phyloP scores from a whole-genome alignment of 768 basidiomycete species.

The Trametes maxima region DNA sequence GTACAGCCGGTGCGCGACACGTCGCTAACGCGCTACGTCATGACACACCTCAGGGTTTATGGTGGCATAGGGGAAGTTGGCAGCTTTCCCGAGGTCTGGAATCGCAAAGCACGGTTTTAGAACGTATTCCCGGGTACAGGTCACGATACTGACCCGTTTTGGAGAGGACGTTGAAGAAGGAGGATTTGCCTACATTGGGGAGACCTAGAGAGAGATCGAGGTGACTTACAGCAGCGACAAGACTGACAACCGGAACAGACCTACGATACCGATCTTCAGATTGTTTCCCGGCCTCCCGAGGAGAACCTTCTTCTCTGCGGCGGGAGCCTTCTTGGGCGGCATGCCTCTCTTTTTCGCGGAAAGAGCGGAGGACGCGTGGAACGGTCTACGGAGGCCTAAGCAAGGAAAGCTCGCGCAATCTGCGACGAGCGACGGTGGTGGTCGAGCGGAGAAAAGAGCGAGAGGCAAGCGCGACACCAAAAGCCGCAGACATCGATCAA shows the following conservation, averaged over 20 bases:
- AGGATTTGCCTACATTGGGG: conserved; percentile 98
- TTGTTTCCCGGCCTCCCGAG: conserved; percentile 96
- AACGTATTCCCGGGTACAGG: conserved; percentile 2
- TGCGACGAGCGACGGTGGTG: conserved; percentile 5
- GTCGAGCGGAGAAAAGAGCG: conserved; percentile 7
- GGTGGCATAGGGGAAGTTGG: conserved; percentile 96
- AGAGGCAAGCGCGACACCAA: conserved; percentile 12
- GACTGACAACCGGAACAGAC: conserved; percentile 51
- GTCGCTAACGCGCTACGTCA: background rate
- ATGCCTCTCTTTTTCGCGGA: conserved; percentile 56
- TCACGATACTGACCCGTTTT: conserved; percentile 66
- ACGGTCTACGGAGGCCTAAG: conserved; percentile 13
- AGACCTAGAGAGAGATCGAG: conserved; percentile 53
- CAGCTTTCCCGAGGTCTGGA: conserved; percentile 86
- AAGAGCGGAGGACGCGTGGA: conserved; percentile 17
- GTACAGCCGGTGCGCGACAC: background rate
- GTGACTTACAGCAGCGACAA: conserved; percentile 10
- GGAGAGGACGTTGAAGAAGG: conserved; percentile 98
- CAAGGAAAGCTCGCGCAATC: background rate
- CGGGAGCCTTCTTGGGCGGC: conserved; percentile 87
- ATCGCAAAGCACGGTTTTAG: conserved; percentile 17
- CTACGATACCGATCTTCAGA: conserved; percentile 98
- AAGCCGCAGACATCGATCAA: conserved; percentile 17
- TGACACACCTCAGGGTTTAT: conserved; percentile 77
- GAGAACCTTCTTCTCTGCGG: conserved; percentile 78